phyloP scores from a whole-genome alignment of 352 stramenopile genomes.

The Pythium coloratum region DNA sequence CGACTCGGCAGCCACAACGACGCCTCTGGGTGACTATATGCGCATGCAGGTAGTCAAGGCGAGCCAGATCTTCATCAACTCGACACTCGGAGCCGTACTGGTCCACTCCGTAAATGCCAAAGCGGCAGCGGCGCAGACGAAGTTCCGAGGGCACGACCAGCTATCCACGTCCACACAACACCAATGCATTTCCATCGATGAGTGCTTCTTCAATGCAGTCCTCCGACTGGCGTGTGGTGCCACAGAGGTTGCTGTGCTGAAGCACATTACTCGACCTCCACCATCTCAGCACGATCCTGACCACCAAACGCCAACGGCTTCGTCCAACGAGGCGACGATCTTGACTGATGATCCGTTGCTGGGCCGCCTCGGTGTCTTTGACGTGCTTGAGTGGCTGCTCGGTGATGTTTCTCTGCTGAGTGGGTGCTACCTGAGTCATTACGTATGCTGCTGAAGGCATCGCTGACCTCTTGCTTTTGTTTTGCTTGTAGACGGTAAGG shows the following conservation, averaged over 20 bases:
- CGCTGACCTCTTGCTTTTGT: neutral
- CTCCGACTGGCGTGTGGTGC: slow-evolving; percentile 52
- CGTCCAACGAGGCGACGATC: neutral
- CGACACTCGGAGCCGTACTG: slow-evolving; percentile 35
- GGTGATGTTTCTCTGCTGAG: slow-evolving; percentile 59
- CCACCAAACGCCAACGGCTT: neutral
- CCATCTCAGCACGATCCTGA: neutral
- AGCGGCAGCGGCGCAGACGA: neutral
- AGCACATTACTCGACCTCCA: slow-evolving; percentile 17
- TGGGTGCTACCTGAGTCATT: slow-evolving; percentile 21
- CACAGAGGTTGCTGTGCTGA: slow-evolving; percentile 41
- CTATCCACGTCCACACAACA: neutral
- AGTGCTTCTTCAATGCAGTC: slow-evolving; percentile 59
- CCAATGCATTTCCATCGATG: slow-evolving; percentile 41
- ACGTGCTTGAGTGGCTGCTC: slow-evolving; percentile 54
- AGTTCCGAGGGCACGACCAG: neutral
- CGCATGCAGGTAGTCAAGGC: slow-evolving; percentile 40
- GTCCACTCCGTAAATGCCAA: slow-evolving; percentile 1
- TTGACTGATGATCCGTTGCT: slow-evolving; percentile 33
- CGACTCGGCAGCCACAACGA: slow-evolving; percentile 6
- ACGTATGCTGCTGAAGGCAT: neutral
- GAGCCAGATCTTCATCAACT: slow-evolving; percentile 34
- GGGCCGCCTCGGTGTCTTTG: slow-evolving; percentile 40
- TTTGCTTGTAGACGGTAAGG: slow-evolving; percentile 22
- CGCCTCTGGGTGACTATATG: slow-evolving; percentile 35